Evolutionary conservation across 1,139 yeast species (phyloP), one percentile per base, ranked within the genome.

Genomic region (Meyerozyma sp.): DNA sequence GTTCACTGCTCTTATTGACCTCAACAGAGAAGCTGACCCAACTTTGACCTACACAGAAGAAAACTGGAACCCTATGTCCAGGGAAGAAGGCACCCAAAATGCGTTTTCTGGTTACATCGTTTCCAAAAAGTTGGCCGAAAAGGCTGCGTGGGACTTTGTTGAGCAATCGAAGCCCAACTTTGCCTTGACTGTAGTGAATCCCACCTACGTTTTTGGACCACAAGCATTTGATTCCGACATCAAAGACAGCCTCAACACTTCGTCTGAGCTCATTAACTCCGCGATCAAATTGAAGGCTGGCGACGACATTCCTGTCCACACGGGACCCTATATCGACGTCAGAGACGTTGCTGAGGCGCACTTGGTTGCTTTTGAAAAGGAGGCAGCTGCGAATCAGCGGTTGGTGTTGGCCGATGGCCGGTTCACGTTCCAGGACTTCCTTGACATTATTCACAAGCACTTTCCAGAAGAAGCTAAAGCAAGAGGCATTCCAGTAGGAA

Each of bases 161-260:
- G 48, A 57, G 39, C 41, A 49, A 13, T 53, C 55, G 32, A 49
- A 53, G 28, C 59, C 57, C 1, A 39, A 40, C 35, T 57, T 58
- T 44, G 40, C 45, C 21, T 47, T 68, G 28, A 54, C 61, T 10
- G 46, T 58, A 9, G 58, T 68, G 18, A 58, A 58, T 44, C 74
- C 75, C 5, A 52, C 58, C 7, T 66, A 49, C 49, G 72, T 68
- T 3, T 68, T 71, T 50, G 77, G 77, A 1, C 75, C 75, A 0
- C 76, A 54, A 40, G 55, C 55, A 4, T 62, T 61, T 42, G 64
- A 58, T 43, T 44, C 51, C 13, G 63, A 59, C 42, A 66, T 62
- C 28, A 62, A 58, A 44, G 63, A 56, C 3, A 50, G 44, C 32
- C 61, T 70, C 47, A 70, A 69, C 49, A 58, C 63, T 11, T 68